Evolutionary conservation across 2,329 filamentous ascomycete genomes (phyloP), one percentile per base, ranked within the genome.

Genomic region (Dothistroma septosporum): DNA sequence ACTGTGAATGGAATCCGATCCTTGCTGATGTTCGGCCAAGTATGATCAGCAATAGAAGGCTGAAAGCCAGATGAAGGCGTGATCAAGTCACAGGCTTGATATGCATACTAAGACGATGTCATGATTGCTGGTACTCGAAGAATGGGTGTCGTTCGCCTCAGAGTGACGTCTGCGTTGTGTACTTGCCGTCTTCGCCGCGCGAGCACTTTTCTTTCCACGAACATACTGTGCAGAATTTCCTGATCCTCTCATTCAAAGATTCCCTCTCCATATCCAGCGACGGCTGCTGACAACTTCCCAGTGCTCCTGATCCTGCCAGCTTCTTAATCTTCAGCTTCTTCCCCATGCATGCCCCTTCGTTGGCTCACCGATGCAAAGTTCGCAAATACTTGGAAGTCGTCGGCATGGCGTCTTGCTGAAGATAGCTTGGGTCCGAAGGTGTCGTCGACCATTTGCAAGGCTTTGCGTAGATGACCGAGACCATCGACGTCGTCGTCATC

Each of bases 1-100:
- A 46, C 77, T 79, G 2, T 79, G 79, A 50, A 80, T 81, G 60
- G 80, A 79, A 1, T 78, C 78, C 1, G 76, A 75, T 58, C 80
- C 79, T 1, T 64, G 24, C 24, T 69, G 31, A 70, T 64, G 6
- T 76, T 75, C 8, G 78, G 73, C 35, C 14, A 44, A 44, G 41
- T 19, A 44, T 44, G 41, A 44, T 44, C 4, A 9, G n/a, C 41
- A 5, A 19, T 4, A n/a, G 41, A 44, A 44, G 16, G 41, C 41
- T 16, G 41, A 8, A 44, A 19, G 41, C 41, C 41, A 44, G 41
- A 44, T 16, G 4, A 44, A 44, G 41, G 41, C 41, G 41, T 44
- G 41, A 44, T 44, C 41, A 44, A 44, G 41, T 16, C 41, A 44
- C 19, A 44, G 41, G 14, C 41, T 44, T 44, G 41, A 4, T 44